A percentile compares a stretch with the other conserved stretches of the same genome.
Conservation (phyloP, 2,329 filamentous ascomycete species). For the Pseudocercospora pini-densiflorae region DNA sequence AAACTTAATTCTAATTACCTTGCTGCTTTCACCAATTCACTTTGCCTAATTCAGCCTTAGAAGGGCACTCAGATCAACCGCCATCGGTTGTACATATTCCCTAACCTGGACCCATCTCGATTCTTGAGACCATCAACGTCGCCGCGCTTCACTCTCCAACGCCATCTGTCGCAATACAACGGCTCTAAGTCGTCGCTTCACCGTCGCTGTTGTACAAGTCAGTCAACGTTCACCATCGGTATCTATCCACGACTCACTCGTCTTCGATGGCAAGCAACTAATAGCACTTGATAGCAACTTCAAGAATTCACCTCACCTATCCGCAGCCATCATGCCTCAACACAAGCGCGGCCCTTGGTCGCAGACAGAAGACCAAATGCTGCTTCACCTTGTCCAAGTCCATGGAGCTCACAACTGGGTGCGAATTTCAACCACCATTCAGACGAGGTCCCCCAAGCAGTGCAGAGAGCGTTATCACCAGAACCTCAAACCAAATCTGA, state of each 20-base stretch:
- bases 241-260: constrained; percentile 10
- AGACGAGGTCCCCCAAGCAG: constrained; percentile 85
- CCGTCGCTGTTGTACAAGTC: constrained; percentile 19
- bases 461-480: constrained; percentile 94
- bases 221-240: constrained; percentile 24
- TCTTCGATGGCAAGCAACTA: constrained; percentile 13
- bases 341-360: constrained; percentile 85
- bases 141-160: constrained; percentile 16
- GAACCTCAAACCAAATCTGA: constrained; percentile 84
- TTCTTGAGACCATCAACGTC: constrained; percentile 27
- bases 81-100: constrained; percentile 27
- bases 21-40: constrained; percentile 20
- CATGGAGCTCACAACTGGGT: constrained; percentile 90
- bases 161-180: constrained; percentile 24
- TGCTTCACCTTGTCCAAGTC: constrained; percentile 71
- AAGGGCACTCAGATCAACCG: constrained; percentile 13
- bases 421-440: constrained; percentile 75
- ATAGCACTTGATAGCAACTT: constrained; percentile 17
- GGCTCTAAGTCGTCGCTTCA: constrained; percentile 21
- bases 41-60: constrained; percentile 21
- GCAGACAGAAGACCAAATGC: constrained; percentile 71
- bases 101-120: constrained; percentile 15
- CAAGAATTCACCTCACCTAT: background rate
- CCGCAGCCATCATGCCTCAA: constrained; percentile 45
- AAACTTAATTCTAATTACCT: constrained; percentile 27